Evolutionary conservation across 257 asterid species (phyloP).

Genomic region (Solanum tarijense): DNA sequence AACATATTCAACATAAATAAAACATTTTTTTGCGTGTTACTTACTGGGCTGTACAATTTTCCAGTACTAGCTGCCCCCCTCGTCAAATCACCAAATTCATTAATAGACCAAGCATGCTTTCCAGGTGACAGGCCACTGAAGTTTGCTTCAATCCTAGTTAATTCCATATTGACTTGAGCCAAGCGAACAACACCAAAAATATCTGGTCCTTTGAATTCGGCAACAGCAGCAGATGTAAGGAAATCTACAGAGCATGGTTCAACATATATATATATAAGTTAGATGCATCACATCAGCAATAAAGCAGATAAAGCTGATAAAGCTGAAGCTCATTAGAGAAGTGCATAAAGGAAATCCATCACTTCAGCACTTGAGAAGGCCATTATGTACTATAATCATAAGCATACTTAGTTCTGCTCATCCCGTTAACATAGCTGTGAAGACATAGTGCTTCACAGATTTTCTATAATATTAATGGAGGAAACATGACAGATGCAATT

Average conservation of each 20-base stretch:
- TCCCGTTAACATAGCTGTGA: neutral
- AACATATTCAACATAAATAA: neutral
- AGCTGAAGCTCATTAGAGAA: neutral
- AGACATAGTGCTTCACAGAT: neutral
- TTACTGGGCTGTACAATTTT: constrained; percentile 47
- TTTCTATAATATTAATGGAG: neutral
- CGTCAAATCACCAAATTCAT: constrained; percentile 86
- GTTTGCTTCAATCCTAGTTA: constrained; percentile 79
- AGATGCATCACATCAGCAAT: neutral
- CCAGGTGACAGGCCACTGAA: constrained; percentile 88
- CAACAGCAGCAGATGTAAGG: constrained; percentile 80
- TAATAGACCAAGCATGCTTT: constrained; percentile 78
- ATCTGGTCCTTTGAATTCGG: constrained; percentile 85
- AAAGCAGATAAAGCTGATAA: neutral
- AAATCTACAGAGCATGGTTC: constrained; percentile 44
- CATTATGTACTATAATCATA: neutral
- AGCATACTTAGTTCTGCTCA: fast-evolving
- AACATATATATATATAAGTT: neutral
- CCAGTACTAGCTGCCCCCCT: constrained; percentile 90
- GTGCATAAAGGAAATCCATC: too few relatives aligned
- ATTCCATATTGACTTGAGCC: constrained; percentile 86
- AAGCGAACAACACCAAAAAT: constrained; percentile 81
- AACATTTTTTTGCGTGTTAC: constrained; percentile 29
- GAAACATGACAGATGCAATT: neutral
- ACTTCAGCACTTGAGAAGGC: neutral